These are phyloP conservation scores for Xylaria longipes DNA, from an alignment of 495 filamentous ascomycete species.

Conservation along the genomic window DNA sequence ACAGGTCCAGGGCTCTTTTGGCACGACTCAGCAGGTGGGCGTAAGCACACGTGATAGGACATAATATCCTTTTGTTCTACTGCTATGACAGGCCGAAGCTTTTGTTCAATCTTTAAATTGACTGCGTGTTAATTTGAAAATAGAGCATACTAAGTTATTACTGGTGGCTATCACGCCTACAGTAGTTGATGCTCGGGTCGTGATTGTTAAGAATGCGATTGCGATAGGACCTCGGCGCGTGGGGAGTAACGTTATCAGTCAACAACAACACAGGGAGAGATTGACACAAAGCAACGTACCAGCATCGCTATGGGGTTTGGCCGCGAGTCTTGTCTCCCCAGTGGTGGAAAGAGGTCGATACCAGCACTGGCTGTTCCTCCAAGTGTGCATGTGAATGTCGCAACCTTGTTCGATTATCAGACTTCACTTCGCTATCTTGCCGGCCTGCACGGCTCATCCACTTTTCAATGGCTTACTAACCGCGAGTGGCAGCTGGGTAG, in stretches of 20 bases:
- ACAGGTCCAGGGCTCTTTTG: not conserved
- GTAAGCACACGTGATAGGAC: conserved; percentile 7
- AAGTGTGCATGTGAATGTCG: not conserved
- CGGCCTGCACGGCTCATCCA: not conserved
- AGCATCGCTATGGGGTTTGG: not conserved
- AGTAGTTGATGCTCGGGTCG: not conserved
- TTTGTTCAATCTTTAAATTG: not conserved
- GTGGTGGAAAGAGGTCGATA: not conserved
- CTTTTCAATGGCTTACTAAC: conserved; percentile 6
- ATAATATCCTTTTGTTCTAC: not conserved
- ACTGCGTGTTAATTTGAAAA: conserved; percentile 5
- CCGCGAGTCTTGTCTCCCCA: not conserved
- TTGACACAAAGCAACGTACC: not conserved
- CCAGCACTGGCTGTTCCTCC: not conserved
- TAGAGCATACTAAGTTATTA: not conserved
- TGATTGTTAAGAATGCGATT: not conserved
- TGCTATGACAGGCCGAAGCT: conserved; percentile 6
- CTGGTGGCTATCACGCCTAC: not conserved
- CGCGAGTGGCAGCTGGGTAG: conserved; percentile 4
- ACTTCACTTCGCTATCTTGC: conserved; percentile 4
- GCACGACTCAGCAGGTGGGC: conserved; percentile 5
- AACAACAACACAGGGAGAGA: not conserved
- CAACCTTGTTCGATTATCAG: conserved; percentile 6
- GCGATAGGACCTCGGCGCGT: not conserved
- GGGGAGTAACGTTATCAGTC: not conserved